Base-by-base conservation (phyloP, 768 basidiomycete genomes). In the Galerina marginata region DNA sequence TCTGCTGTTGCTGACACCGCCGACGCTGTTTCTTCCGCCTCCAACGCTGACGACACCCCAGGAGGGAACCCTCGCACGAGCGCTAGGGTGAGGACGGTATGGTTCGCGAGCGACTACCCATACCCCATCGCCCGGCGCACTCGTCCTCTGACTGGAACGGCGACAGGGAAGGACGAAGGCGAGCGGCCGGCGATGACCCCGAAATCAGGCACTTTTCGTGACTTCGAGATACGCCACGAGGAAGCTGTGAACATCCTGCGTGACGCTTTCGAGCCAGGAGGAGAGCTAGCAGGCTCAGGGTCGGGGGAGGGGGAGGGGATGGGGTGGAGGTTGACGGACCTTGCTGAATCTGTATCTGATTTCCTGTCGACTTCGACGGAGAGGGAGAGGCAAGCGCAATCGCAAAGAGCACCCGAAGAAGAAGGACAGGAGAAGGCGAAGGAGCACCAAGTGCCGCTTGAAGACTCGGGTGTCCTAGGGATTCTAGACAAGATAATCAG, bases 61-160 rank as follows among this genome's bases (percentile, higher is more conserved):
- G n/a, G n/a, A n/a, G n/a, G n/a, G n/a, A n/a, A n/a, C n/a, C n/a
- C n/a, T n/a, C n/a, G n/a, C n/a, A n/a, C n/a, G n/a, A n/a, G n/a
- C n/a, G n/a, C n/a, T n/a, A n/a, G n/a, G n/a, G n/a, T n/a, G n/a
- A n/a, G 65, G 9, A 78, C 75, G 10, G 77, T 86, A 2, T 88
- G 83, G 82, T 74, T 88, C 51, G 84, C 84, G 2, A 85, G 82
- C 23, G 86, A 88, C 66, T 79, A 85, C 63, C 83, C 84, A 1
- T 67, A 71, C 42, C 67, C 74, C 4, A 54, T 70, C 37, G 61
- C 58, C 36, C 61, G 54, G 57, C 66, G 54, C 20, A 59, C 50
- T 55, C 61, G 9, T 3, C 29, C 4, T 33, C 7, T 20, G 20
- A 1, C 20, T 20, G 20, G 20, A 2, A 33, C 29, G 29, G 29